Percentiles rank a stretch among this genome's conserved stretches.
phyloP scores from a whole-genome alignment of 2,329 filamentous ascomycete genomes.

The Microcyclospora pomicola region DNA sequence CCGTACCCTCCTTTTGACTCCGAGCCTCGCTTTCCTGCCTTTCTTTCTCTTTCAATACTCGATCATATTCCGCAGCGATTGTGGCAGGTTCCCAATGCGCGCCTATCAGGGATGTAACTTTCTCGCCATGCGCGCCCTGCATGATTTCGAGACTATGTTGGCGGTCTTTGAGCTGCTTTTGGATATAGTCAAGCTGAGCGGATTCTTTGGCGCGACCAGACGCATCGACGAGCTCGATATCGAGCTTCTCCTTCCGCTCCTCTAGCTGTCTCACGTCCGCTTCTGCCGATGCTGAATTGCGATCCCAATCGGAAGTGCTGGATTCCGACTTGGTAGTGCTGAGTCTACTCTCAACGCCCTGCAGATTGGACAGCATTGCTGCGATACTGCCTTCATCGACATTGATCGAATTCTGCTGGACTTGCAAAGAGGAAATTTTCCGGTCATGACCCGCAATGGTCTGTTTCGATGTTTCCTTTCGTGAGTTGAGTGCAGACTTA shows the following conservation, averaged over 20 bases:
- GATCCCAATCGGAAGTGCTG: constrained; percentile 53
- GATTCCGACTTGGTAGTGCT: constrained; percentile 49
- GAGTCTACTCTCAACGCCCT: constrained; percentile 53
- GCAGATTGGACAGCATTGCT: constrained; percentile 58
- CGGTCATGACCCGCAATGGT: constrained; percentile 62
- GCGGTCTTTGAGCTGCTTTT: constrained; percentile 63
- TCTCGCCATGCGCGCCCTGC: constrained; percentile 56
- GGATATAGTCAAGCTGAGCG: constrained; percentile 70
- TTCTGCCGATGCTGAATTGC: constrained; percentile 53
- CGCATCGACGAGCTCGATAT: constrained; percentile 68
- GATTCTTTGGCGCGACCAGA: constrained; percentile 69
- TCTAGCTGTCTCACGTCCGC: constrained; percentile 55
- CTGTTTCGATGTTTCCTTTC: constrained; percentile 58
- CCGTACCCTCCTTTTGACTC: constrained; percentile 54
- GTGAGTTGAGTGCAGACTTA: constrained; percentile 58
- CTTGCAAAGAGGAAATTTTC: constrained; percentile 52
- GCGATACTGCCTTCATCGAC: constrained; percentile 77
- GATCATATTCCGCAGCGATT: constrained; percentile 58
- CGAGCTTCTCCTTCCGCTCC: constrained; percentile 55
- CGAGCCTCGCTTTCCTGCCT: constrained; percentile 50
- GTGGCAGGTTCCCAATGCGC: constrained; percentile 53
- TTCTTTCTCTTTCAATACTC: constrained; percentile 43
- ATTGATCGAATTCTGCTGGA: constrained; percentile 55
- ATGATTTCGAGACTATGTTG: constrained; percentile 66
- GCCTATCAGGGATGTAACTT: constrained; percentile 52